phyloP scores from a whole-genome alignment of 192 early-diverging fungal species.

The Entophlyctis luteolus region DNA sequence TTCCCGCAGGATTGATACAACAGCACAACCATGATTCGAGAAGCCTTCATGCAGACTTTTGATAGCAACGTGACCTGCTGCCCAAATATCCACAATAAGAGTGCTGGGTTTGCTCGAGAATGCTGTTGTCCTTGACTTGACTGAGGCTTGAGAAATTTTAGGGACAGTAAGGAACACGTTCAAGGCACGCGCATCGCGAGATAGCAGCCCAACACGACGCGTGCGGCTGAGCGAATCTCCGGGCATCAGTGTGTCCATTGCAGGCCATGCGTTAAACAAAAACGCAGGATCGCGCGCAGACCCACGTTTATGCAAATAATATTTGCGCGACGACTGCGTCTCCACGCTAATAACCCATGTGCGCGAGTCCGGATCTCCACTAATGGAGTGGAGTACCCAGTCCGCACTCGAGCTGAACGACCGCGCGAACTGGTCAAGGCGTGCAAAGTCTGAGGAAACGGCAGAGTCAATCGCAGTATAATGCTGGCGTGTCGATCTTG shows the following conservation, averaged over 20 bases:
- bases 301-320: neutral
- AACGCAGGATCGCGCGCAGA: neutral
- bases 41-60: slow-evolving; percentile 20
- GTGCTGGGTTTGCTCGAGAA: slow-evolving; percentile 11
- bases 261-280: slow-evolving; percentile 3
- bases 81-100: slow-evolving; percentile 30
- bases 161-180: slow-evolving; percentile 34
- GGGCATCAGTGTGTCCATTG: neutral
- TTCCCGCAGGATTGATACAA: slow-evolving; percentile 31
- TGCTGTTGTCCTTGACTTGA: neutral
- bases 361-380: neutral
- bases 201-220: slow-evolving; percentile 26
- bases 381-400: neutral
- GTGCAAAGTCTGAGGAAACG: neutral
- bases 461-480: too few relatives aligned
- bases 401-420: neutral
- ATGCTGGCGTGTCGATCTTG: too few relatives aligned
- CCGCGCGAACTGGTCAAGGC: neutral
- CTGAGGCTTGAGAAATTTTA: slow-evolving; percentile 6
- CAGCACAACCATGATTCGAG: slow-evolving; percentile 42
- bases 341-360: neutral
- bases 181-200: slow-evolving; percentile 26
- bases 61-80: slow-evolving; percentile 33
- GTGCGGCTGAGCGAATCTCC: slow-evolving; percentile 26
- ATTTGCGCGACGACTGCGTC: neutral